Base-by-base conservation (phyloP, 257 asterid genomes). In the Solanum neorickii region DNA sequence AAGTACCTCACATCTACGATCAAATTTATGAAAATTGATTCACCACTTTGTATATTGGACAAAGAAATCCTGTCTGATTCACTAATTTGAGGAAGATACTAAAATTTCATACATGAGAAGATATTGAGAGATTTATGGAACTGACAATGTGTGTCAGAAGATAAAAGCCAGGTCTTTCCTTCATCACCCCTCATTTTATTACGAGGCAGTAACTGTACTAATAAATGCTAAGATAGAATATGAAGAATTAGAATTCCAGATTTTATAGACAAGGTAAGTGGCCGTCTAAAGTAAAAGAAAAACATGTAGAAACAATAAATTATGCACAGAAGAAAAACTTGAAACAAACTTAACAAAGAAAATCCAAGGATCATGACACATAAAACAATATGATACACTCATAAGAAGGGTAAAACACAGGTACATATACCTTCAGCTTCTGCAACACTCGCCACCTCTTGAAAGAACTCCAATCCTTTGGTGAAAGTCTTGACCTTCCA, bases 401-500 rank as follows among this genome's bases (percentile, higher is more conserved):
- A 80, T 37, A 85, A 60, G 86, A 69, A 80, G 25, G 66, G 44
- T 46, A 27, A 31, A 80, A 18, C 85, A 49, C 25, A 13, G 13
- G 86, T 74, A 23, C 78, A 77, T 65, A 46, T 88, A 97, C 99
- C 99, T 95, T 95, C 99, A 49, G 92, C 90, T 92, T 97, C 99
- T 11, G 99, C 99, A 88, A 94, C 92, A 56, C 92, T 91, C 87
- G 97, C 99, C n/a, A 97, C 94, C 60, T 90, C 92, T 49, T 93
- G 92, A 85, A 97, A 94, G 90, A 97, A 95, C 87, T 95, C 96
- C 93, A 97, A 88, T 87, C 99, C 99, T 92, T 90, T 95, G 87
- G 90, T 91, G 83, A 97, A 97, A 69, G 95, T 94, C 93, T 94
- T 95, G 56, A 95, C 99, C 92, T 95, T 95, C 98, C 98, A 97